Evolutionary conservation across 1,284 basidiomycete species (phyloP).

Genomic region (Stygiomarasmius scandens): DNA sequence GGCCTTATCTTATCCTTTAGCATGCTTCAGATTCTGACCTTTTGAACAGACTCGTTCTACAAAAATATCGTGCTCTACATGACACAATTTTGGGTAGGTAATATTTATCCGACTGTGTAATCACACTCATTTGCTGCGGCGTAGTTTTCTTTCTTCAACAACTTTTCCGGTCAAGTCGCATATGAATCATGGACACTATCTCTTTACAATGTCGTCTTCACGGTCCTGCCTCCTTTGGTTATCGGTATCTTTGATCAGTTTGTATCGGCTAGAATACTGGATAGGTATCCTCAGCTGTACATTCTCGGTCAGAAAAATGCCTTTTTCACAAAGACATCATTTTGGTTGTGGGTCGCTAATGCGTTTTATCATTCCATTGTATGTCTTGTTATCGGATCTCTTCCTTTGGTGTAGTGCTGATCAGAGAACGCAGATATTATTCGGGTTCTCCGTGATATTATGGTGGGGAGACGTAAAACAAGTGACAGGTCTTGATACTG

Average conservation of each 20-base stretch:
- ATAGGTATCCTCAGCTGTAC: constrained; percentile 97
- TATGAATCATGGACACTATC: constrained; percentile 99
- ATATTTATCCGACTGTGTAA: neutral
- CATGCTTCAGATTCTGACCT: neutral
- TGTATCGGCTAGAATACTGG: constrained; percentile 93
- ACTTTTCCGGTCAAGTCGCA: constrained; percentile 97
- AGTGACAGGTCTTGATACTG: constrained; percentile 78
- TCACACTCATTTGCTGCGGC: neutral
- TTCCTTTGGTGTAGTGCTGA: constrained; percentile 1
- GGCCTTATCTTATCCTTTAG: constrained; percentile 27
- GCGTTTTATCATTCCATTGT: constrained; percentile 94
- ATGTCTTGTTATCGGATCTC: constrained; percentile 35
- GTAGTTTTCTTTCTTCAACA: constrained; percentile 97
- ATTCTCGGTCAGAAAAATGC: constrained; percentile 89
- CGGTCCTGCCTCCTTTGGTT: constrained; percentile 93
- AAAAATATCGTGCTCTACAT: constrained; percentile 98
- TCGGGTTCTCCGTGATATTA: constrained; percentile 85
- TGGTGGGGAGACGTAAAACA: constrained; percentile 93
- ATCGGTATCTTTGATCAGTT: constrained; percentile 99
- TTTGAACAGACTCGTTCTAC: constrained; percentile 83
- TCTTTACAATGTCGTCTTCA: constrained; percentile 92
- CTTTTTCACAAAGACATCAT: constrained; percentile 89
- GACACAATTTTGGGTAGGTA: constrained; percentile 92
- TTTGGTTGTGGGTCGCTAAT: constrained; percentile 96
- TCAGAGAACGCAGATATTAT: constrained; percentile 63